Evolutionary conservation across 805 yeast genomes (phyloP), one percentile per base, ranked within the genome.

Genomic region (Teunomyces funiuensis): DNA sequence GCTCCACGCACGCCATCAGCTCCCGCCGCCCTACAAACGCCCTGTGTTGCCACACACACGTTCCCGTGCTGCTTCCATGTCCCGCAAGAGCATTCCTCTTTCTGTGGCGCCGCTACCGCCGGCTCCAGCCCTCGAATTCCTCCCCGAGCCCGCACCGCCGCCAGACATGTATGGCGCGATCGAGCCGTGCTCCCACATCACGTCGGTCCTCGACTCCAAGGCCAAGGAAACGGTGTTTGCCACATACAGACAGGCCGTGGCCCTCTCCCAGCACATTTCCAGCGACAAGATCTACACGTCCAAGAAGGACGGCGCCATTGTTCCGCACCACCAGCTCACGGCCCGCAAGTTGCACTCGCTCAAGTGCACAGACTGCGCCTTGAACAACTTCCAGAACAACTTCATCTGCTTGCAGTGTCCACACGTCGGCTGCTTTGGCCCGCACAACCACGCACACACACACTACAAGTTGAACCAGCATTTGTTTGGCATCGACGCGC

Each of bases 361-460:
- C 19, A 65, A 64, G 43, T 82, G 88, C 52, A 63, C 74, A 17
- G 75, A 71, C 25, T 82, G 87, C 51, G 53, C 61, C 7, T 51
- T 65, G 18, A 55, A 55, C 33, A 58, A 71, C 50, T 69, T 73
- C 53, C 54, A 69, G 46, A 52, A 69, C 17, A 82, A 73, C 52
- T 76, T 85, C 72, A 64, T 69, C 17, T 86, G 95, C 58, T 59
- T 86, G 28, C 90, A 85, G 55, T 86, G 95, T 57, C 84, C 89
- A 1, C 80, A 79, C 55, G 79, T 83, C 41, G 91, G 91, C 1
- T 86, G 95, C 56, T 73, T 77, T 66, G 30, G 23, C 3, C 58
- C 65, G 28, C 54, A 63, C 13, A 45, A 52, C 37, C 73, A 68
- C 47, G 66, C 64, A 5, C 50, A 53, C 40, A 41, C 51, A 15